Conservation (phyloP, 78 protist species). For the Carpediemonas membranifera region DNA sequence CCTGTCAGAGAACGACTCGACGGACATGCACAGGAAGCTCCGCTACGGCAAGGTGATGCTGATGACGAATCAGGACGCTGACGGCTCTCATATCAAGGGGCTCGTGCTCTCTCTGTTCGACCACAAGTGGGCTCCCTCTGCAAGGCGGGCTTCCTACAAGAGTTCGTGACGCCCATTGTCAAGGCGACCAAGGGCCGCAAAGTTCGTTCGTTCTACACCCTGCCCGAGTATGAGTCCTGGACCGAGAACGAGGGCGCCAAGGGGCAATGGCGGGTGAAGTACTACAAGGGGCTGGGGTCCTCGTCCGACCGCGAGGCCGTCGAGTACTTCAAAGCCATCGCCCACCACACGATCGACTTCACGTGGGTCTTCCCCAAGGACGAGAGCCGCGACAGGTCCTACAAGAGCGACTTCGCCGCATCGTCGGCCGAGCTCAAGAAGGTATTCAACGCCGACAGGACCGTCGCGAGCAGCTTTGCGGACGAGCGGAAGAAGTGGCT, state of each 20-base stretch:
- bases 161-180: slow-evolving; percentile 96
- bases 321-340: slow-evolving; percentile 75
- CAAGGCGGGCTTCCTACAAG: slow-evolving; percentile 66
- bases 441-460: not conserved
- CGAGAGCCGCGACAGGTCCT: too few relatives aligned
- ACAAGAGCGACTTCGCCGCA: not conserved
- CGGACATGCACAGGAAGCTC: slow-evolving; percentile 44
- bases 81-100: slow-evolving; percentile 99
- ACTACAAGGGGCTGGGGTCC: slow-evolving; percentile 92
- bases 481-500: slow-evolving; percentile 90
- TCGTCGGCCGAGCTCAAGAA: not conserved
- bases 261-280: slow-evolving; percentile 62
- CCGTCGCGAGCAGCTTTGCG: slow-evolving; percentile 41
- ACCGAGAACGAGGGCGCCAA: not conserved
- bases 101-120: slow-evolving; percentile 87
- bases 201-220: slow-evolving; percentile 80
- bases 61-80: slow-evolving; percentile 95
- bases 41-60: slow-evolving; percentile 96
- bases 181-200: slow-evolving; percentile 60
- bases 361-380: too few relatives aligned
- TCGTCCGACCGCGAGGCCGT: slow-evolving; percentile 63
- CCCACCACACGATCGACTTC: slow-evolving; percentile 47
- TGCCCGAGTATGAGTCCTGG: slow-evolving; percentile 78
- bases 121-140: slow-evolving; percentile 60
- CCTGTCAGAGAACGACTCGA: too few relatives aligned